Evolutionary conservation across 176 grass and related monocot genomes (phyloP).

Genomic region (Bothriochloa decipiens): DNA sequence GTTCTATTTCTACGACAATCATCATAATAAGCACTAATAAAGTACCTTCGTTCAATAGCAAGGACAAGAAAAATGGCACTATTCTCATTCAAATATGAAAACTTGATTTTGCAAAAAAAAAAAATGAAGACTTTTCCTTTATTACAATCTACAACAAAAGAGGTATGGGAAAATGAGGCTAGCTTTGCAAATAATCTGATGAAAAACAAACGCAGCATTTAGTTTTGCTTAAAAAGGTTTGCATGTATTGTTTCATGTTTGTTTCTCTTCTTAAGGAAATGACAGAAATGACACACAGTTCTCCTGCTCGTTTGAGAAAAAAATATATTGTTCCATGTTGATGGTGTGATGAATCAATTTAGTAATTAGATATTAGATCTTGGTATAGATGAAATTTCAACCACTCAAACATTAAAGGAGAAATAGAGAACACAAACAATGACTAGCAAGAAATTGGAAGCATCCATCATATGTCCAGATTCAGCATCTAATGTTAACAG

Average conservation of each 20-base stretch:
- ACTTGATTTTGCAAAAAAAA: too few species aligned
- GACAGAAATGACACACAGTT: too few species aligned
- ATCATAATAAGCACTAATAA: not conserved
- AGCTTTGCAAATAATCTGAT: not conserved
- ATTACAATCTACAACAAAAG: too few species aligned
- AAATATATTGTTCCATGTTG: too few species aligned
- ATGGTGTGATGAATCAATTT: not conserved
- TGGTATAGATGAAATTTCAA: not conserved
- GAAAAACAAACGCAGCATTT: not conserved
- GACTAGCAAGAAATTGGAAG: not conserved
- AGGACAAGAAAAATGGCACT: not conserved
- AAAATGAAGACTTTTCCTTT: too few species aligned
- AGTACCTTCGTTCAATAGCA: not conserved
- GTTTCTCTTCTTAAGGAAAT: too few species aligned
- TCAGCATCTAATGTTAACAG: not conserved
- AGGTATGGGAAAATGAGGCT: not conserved
- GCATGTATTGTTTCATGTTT: not conserved
- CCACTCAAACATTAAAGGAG: not conserved
- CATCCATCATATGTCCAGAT: not conserved
- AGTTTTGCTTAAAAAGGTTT: not conserved
- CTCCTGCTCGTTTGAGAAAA: too few species aligned
- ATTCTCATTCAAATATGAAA: not conserved
- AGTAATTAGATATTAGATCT: slow-evolving; percentile 1
- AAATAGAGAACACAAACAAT: not conserved
- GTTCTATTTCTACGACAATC: not conserved